Percentiles rank a stretch among this genome's conserved stretches.
These are phyloP conservation scores for Chrysosporium keratinophilum DNA, from an alignment of 2,329 filamentous ascomycete genomes.

Conservation along the genomic window DNA sequence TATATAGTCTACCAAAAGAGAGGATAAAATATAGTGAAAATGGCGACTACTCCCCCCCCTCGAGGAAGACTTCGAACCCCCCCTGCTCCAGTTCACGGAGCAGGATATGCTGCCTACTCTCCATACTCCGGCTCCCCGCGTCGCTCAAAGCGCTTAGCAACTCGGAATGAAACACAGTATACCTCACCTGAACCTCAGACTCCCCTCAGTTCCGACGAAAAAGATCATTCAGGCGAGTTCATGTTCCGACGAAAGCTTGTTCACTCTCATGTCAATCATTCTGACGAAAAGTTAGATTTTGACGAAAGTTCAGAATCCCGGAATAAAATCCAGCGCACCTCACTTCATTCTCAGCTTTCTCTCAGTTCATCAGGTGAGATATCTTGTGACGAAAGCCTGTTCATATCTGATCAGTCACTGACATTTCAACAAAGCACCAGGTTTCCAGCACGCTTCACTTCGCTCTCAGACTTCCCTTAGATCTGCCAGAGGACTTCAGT, in stretches of 20 bases:
- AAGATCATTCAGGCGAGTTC: neutral
- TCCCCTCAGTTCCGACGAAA: neutral
- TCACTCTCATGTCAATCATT: neutral
- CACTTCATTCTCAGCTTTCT: no score
- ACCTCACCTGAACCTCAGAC: constrained; percentile 10
- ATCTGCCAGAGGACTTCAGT: no score
- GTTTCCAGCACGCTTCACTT: no score
- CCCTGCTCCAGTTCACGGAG: constrained; percentile 37
- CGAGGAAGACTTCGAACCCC: constrained; percentile 32
- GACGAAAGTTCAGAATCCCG: constrained; percentile 15
- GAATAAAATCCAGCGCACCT: no score
- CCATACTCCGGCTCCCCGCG: constrained; percentile 30
- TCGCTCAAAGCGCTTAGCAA: constrained; percentile 33
- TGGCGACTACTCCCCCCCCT: constrained; percentile 40
- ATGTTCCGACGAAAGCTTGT: neutral
- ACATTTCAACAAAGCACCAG: no score
- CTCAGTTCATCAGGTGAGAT: no score
- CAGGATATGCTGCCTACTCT: constrained; percentile 35
- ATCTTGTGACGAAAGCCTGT: no score
- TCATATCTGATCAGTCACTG: no score
- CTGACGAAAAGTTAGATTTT: neutral
- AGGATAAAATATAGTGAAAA: constrained; percentile 17
- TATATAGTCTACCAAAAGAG: neutral
- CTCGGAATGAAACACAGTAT: constrained; percentile 21
- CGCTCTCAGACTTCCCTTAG: no score